Percentiles rank a stretch among this genome's conserved stretches.
These are phyloP conservation scores for Capsella bursapastoris DNA, from an alignment of 345 rosid species.

Conservation along the genomic window DNA sequence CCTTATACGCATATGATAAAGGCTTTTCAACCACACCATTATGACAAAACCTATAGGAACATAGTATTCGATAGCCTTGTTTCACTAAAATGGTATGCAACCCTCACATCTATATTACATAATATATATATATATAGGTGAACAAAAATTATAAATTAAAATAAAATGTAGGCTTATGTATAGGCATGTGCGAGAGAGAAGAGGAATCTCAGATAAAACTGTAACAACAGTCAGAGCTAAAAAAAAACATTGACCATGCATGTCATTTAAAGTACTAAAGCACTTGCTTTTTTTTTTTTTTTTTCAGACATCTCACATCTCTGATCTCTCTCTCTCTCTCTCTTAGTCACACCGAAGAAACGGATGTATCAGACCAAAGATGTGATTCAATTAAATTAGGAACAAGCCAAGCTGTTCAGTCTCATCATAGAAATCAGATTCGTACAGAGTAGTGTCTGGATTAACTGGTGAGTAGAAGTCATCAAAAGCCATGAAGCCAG, in stretches of 20 bases:
- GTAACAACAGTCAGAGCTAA: background rate
- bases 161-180: background rate
- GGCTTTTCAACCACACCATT: background rate
- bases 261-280: slow-evolving; percentile 24
- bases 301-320: slow-evolving; percentile 3
- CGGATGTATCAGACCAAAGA: background rate
- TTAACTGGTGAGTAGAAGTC: background rate
- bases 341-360: slow-evolving; percentile 10
- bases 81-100: slow-evolving; percentile 16
- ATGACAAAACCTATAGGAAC: background rate
- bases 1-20: slow-evolving; percentile 1
- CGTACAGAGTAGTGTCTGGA: slow-evolving; percentile 9
- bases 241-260: slow-evolving; percentile 36
- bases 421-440: slow-evolving; percentile 22
- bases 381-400: slow-evolving; percentile 6
- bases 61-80: slow-evolving; percentile 2
- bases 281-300: background rate
- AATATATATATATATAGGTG: background rate
- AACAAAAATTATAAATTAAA: no score
- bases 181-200: slow-evolving; percentile 21
- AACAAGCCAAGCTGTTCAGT: slow-evolving; percentile 30
- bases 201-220: background rate
- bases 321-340: background rate
- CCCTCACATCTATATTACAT: background rate
- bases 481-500: slow-evolving; percentile 21